Evolutionary conservation across 352 stramenopile genomes (phyloP), one percentile per base, ranked within the genome.

Genomic region (Phytophthora macrochlamydospora): DNA sequence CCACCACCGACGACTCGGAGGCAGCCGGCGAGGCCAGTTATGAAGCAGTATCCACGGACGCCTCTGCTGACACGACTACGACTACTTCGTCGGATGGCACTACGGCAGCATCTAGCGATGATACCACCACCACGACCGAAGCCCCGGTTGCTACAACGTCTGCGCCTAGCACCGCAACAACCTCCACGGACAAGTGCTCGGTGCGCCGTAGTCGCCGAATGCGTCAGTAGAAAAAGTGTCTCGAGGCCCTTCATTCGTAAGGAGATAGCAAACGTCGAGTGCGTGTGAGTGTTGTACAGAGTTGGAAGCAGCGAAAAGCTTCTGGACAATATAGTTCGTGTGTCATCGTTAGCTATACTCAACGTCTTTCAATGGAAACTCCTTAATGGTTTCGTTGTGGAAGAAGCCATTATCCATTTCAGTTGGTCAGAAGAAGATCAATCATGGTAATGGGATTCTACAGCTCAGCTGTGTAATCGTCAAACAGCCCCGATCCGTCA

Each of bases 101-200:
- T 24, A 38, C n/a, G 42, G 12, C 51, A 3, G 52, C 63, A 2
- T 44, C 51, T 14, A 44, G 43, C 5, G 40, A 55, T 8, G 52
- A 51, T 6, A 56, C 56, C 14, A 42, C 55, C 4, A 56, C 50
- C 30, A 56, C 49, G 8, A 70, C 62, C 7, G 42, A 44, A n/a
- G 50, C 55, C 31, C 55, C 62, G 29, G 40, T 37, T 43, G 29
- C 56, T 38, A 69, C 55, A 4, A 58, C 50, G 0, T 31, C 49
- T 0, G 48, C 55, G 1, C 32, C 55, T 7, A 49, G 43, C 13
- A 29, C 43, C 12, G 6, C 43, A n/a, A 49, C 13, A n/a, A 49
- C 43, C 43, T n/a, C 14, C 13, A 48, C 18, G 56, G 51, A 53
- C 43, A 70, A 70, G 51, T 70, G 62, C 50, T 65, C 60, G 35